Conservation (phyloP, 139 green algal species). For the Trebouxia sp. region DNA sequence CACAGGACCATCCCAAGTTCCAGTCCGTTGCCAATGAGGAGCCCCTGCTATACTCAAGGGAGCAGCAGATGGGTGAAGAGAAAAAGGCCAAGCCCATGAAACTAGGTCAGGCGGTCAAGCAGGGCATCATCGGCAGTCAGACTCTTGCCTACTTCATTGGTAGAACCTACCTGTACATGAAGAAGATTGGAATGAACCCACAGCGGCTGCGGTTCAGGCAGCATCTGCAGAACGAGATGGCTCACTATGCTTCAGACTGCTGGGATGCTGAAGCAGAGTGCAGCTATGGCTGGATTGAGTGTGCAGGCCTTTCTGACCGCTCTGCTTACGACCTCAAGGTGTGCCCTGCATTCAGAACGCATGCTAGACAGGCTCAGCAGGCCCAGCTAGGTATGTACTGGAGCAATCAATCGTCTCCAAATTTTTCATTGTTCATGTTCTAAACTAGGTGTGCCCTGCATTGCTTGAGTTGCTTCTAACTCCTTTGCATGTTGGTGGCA, state of each 20-base stretch:
- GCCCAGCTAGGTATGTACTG: no score
- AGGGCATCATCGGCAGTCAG: slow-evolving; percentile 95
- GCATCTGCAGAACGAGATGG: slow-evolving; percentile 96
- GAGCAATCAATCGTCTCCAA: background rate
- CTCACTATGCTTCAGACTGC: slow-evolving; percentile 93
- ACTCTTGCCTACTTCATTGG: slow-evolving; percentile 99
- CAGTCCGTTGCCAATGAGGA: slow-evolving; percentile 68
- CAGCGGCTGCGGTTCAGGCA: slow-evolving; percentile 70
- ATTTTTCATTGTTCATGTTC: no score
- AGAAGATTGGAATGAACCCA: slow-evolving; percentile 80
- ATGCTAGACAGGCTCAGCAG: background rate
- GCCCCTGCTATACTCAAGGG: slow-evolving; percentile 91
- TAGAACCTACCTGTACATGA: slow-evolving; percentile 94
- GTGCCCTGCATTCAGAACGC: background rate
- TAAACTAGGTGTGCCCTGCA: no score
- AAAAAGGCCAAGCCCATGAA: slow-evolving; percentile 81
- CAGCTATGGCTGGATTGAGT: slow-evolving; percentile 98
- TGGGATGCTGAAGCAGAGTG: slow-evolving; percentile 98
- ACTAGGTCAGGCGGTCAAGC: slow-evolving; percentile 82
- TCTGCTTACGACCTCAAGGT: slow-evolving; percentile 91
- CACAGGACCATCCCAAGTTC: slow-evolving; percentile 90
- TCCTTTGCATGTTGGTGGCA: no score
- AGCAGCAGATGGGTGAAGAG: slow-evolving; percentile 84
- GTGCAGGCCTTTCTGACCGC: slow-evolving; percentile 94
- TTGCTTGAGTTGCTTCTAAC: no score